Evolutionary conservation across 768 basidiomycete species (phyloP), one percentile per base, ranked within the genome.

Genomic region (Inosperma sp.): DNA sequence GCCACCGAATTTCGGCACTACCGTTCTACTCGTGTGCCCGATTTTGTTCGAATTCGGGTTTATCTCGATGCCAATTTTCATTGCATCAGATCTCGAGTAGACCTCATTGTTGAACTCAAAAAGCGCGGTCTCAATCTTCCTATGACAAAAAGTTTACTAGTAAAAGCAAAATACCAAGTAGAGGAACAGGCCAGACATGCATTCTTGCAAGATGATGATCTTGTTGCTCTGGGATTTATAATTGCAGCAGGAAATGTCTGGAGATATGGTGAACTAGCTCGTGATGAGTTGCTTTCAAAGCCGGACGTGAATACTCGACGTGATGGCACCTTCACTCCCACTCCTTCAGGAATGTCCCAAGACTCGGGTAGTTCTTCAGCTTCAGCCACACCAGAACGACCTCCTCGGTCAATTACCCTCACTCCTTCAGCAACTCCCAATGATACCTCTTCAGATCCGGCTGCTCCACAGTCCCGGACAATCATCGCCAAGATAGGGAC

Each of bases 71-170:
- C 14, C 14, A 40, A 40, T 40, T 40, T 40, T 22, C 10, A 40
- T 22, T 10, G 14, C 37, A 17, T 16, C n/a, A 22, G n/a, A 16
- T 16, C n/a, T 17, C 37, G 37, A 10, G 21, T 40, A 7, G 37
- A 40, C 37, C 14, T 40, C n/a, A 22, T 40, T 40, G 37, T 40
- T 10, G 37, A 40, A 22, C n/a, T 40, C n/a, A 40, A 40, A 40
- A 40, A 22, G 21, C 21, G n/a, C 37, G 14, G n/a, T 40, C 7
- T 22, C 14, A 8, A 17, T 16, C 8, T 16, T 40, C n/a, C 10
- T 10, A 40, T 16, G 21, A 40, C 37, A n/a, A 17, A 40, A 40
- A 7, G 21, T 8, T 22, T n/a, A 10, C 37, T 40, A 8, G 37
- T 9, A 16, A 22, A 40, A 16, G 37, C 37, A 40, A 8, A 17